These are phyloP conservation scores for Nasturtium officinale DNA, from an alignment of 345 rosid genomes.

Conservation along the genomic window DNA sequence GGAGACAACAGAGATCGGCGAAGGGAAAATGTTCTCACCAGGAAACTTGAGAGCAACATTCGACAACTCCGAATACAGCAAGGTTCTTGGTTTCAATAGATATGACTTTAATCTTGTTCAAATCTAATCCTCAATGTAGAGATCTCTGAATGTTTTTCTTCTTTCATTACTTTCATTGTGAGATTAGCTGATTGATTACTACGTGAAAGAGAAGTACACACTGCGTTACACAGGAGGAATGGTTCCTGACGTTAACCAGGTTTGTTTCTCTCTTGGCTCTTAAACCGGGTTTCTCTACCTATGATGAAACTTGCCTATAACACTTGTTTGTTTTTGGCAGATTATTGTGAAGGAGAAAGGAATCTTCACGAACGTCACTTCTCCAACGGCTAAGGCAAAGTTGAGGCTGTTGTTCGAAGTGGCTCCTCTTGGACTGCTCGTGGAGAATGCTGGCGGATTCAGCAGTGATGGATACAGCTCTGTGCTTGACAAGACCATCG, in stretches of 20 bases:
- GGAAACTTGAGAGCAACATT: constrained; percentile 96
- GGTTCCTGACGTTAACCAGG: constrained; percentile 99
- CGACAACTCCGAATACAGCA: constrained; percentile 81
- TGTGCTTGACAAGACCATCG: constrained; percentile 72
- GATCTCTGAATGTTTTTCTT: constrained; percentile 8
- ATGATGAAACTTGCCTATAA: not conserved
- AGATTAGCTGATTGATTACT: constrained; percentile 78
- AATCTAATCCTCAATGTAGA: not conserved
- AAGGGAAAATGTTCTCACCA: constrained; percentile 94
- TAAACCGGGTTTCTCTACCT: not conserved
- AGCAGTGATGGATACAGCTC: constrained; percentile 84
- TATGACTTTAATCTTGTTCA: not conserved
- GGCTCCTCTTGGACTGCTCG: constrained; percentile 76
- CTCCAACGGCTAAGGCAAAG: constrained; percentile 92
- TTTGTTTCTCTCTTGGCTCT: constrained; percentile 8
- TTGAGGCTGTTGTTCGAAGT: constrained; percentile 91
- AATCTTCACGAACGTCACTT: constrained; percentile 82
- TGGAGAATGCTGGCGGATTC: constrained; percentile 90
- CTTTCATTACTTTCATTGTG: constrained; percentile 5
- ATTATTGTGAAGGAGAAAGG: constrained; percentile 97
- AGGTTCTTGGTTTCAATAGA: constrained; percentile 46
- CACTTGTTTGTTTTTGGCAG: constrained; percentile 36
- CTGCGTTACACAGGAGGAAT: constrained; percentile 99
- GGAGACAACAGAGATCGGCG: constrained; percentile 79
- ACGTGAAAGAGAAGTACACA: constrained; percentile 89